Conservation (phyloP, 2,329 filamentous ascomycete genomes). For the Didymella keratinophila region DNA sequence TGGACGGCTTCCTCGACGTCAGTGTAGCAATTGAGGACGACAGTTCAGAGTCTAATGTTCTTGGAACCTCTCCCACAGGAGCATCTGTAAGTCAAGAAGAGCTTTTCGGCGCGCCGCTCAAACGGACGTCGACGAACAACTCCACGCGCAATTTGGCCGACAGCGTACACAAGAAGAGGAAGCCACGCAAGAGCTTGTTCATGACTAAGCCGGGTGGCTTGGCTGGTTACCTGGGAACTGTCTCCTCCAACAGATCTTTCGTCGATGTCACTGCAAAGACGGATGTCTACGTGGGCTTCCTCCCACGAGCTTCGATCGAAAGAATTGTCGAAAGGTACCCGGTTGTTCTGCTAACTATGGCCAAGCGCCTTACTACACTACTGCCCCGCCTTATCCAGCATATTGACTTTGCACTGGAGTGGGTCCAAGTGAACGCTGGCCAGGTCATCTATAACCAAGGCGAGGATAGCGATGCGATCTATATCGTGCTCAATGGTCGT, state of each 20-base stretch:
- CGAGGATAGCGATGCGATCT: slow-evolving; percentile 97
- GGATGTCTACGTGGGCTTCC: slow-evolving; percentile 95
- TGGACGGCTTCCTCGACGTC: slow-evolving; percentile 95
- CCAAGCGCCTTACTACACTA: slow-evolving; percentile 89
- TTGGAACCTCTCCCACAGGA: slow-evolving; percentile 52
- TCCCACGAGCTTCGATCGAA: slow-evolving; percentile 85
- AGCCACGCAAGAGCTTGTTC: slow-evolving; percentile 75
- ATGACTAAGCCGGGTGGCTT: slow-evolving; percentile 94
- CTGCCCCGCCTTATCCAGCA: slow-evolving; percentile 90
- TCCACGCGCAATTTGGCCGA: slow-evolving; percentile 39
- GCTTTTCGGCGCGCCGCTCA: slow-evolving; percentile 41
- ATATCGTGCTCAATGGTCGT: slow-evolving; percentile 94
- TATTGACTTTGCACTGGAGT: slow-evolving; percentile 97
- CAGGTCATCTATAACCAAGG: slow-evolving; percentile 93
- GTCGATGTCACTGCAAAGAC: slow-evolving; percentile 97
- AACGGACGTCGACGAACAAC: slow-evolving; percentile 36
- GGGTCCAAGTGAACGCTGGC: slow-evolving; percentile 95
- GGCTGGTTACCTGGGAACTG: slow-evolving; percentile 91
- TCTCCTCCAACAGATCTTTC: slow-evolving; percentile 94
- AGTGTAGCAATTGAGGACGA: slow-evolving; percentile 79
- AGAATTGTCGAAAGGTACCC: slow-evolving; percentile 93
- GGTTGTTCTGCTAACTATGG: slow-evolving; percentile 92
- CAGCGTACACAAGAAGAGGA: slow-evolving; percentile 55
- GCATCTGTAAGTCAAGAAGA: slow-evolving; percentile 49
- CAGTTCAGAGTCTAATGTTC: slow-evolving; percentile 53